Percentiles rank a stretch among this genome's conserved stretches.
Conservation (phyloP, 2,329 filamentous ascomycete genomes). For the Fusarium sp. region DNA sequence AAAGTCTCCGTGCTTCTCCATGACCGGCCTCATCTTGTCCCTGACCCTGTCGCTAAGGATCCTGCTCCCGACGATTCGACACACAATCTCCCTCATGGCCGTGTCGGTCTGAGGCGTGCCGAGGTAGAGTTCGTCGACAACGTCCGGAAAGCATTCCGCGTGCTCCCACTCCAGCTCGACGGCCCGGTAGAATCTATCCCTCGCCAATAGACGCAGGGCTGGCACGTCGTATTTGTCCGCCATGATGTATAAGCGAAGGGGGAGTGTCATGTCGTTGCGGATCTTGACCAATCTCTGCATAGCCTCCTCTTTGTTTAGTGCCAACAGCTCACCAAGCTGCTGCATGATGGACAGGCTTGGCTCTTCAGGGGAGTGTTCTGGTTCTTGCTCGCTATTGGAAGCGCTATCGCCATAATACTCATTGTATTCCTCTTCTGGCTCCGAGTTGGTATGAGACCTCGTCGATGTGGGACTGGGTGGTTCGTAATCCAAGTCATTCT, state of each 20-base stretch:
- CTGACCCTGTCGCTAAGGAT: background rate
- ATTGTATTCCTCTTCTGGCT: slow-evolving; percentile 27
- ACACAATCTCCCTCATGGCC: background rate
- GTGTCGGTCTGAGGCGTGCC: background rate
- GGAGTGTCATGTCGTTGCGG: background rate
- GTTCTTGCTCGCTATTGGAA: background rate
- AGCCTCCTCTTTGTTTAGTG: background rate
- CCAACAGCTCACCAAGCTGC: background rate
- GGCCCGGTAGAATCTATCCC: background rate
- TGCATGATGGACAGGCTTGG: background rate
- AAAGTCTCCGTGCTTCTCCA: slow-evolving; percentile 17
- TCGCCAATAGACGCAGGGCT: background rate
- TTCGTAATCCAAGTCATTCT: background rate
- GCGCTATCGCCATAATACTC: background rate
- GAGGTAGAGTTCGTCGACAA: slow-evolving; percentile 28
- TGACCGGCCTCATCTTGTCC: background rate
- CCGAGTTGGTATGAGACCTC: background rate
- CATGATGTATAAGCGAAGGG: background rate
- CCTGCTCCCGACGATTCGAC: background rate
- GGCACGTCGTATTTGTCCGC: slow-evolving; percentile 1
- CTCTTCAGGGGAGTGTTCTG: background rate
- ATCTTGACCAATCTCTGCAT: background rate
- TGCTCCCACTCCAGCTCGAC: background rate
- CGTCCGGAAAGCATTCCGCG: background rate
- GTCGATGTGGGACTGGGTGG: background rate